These are phyloP conservation scores for Carallia pectinifolia DNA, from an alignment of 345 rosid genomes.

Conservation along the genomic window DNA sequence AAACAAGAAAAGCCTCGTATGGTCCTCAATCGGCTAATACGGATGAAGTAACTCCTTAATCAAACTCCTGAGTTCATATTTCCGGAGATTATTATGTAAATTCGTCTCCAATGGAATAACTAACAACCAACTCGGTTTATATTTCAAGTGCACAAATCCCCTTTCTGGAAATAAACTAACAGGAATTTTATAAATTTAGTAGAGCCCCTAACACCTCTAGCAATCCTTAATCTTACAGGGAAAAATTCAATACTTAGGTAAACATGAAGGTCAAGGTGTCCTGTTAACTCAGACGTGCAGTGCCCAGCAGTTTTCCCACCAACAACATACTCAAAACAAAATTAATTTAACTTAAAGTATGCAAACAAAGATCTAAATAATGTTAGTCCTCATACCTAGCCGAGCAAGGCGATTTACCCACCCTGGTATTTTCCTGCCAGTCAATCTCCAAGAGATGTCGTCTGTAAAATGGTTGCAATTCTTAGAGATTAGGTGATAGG, in stretches of 20 bases:
- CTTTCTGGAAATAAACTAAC: not conserved
- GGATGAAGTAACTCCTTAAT: not conserved
- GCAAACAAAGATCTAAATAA: not conserved
- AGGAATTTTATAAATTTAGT: not conserved
- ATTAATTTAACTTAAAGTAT: too few relatives aligned
- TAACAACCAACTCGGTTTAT: not conserved
- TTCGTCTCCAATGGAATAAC: not conserved
- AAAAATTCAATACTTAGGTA: not conserved
- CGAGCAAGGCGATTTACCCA: conserved; percentile 82
- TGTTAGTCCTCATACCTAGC: conserved; percentile 42
- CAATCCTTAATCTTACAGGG: not conserved
- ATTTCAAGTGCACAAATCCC: not conserved
- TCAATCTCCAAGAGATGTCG: conserved; percentile 54
- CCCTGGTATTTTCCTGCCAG: conserved; percentile 56
- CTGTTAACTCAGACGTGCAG: not conserved
- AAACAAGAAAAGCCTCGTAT: too few relatives aligned
- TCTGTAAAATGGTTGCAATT: conserved; percentile 82
- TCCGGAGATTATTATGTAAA: not conserved
- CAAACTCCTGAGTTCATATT: not conserved
- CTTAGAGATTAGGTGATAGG: conserved; percentile 71
- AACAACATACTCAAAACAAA: not conserved
- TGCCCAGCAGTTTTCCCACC: not conserved
- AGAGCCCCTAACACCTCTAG: not conserved
- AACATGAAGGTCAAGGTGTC: not conserved
- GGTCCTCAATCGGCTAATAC: too few relatives aligned